phyloP scores from a whole-genome alignment of 768 basidiomycete genomes.

The Dendrothele bispora region DNA sequence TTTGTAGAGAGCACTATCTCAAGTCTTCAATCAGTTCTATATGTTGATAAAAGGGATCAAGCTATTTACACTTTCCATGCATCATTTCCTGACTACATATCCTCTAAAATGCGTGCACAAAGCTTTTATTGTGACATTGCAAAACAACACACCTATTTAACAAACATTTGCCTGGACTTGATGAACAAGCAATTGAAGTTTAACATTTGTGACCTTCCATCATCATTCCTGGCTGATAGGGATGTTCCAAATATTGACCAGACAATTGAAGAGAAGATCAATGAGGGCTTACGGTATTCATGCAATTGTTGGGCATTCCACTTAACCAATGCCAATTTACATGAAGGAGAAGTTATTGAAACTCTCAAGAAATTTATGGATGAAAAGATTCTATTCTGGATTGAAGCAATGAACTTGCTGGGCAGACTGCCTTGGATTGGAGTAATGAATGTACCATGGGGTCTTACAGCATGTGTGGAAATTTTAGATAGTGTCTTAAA shows the following conservation, averaged over 20 bases:
- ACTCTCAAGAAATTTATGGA: neutral
- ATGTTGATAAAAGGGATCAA: too few species aligned
- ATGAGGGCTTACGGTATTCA: neutral
- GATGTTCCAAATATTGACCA: neutral
- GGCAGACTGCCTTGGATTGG: neutral
- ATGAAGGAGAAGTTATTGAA: neutral
- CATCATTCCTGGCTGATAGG: constrained; percentile 4
- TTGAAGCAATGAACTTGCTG: constrained; percentile 6
- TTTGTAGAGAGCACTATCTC: too few species aligned
- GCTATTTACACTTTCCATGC: too few species aligned
- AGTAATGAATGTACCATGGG: neutral
- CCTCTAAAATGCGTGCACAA: too few species aligned
- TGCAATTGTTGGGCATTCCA: constrained; percentile 3
- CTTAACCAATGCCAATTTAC: neutral
- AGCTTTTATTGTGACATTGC: too few species aligned
- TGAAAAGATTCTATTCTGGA: constrained; percentile 2
- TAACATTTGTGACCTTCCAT: constrained; percentile 6
- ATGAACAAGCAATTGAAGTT: neutral
- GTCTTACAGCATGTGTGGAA: neutral
- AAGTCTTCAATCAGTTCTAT: too few species aligned
- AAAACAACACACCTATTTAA: neutral
- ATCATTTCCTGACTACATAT: neutral
- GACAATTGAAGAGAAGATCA: neutral
- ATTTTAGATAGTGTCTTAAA: neutral
- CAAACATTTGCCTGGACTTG: neutral